These are phyloP conservation scores for Coemansia sp. DNA, from an alignment of 192 early-diverging fungal genomes.

Conservation along the genomic window DNA sequence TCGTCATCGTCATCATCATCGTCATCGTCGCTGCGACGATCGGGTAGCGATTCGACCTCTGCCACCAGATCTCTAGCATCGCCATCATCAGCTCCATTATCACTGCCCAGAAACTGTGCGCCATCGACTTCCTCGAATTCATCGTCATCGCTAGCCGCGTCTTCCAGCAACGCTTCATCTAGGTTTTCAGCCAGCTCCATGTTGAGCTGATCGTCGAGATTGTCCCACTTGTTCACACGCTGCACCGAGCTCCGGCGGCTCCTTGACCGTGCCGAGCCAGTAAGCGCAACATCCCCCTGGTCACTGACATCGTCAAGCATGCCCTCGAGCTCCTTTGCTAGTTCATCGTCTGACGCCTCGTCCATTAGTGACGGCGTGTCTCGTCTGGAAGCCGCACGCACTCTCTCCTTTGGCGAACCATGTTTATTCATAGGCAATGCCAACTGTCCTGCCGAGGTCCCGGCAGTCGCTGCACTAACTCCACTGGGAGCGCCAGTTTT, in stretches of 20 bases:
- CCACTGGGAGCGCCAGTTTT: slow-evolving; percentile 20
- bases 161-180: slow-evolving; percentile 31
- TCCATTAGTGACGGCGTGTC: slow-evolving; percentile 24
- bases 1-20: slow-evolving; percentile 42
- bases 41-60: slow-evolving; percentile 22
- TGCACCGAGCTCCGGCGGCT: slow-evolving; percentile 15
- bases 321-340: slow-evolving; percentile 53
- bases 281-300: slow-evolving; percentile 12
- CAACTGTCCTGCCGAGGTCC: slow-evolving; percentile 18
- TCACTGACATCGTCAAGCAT: slow-evolving; percentile 45
- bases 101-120: slow-evolving; percentile 24
- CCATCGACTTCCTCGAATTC: slow-evolving; percentile 51
- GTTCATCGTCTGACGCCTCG: slow-evolving; percentile 37
- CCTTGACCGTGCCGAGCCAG: not conserved
- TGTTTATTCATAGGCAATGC: slow-evolving; percentile 33
- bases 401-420: slow-evolving; percentile 10
- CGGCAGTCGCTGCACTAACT: slow-evolving; percentile 7
- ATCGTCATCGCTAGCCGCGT: slow-evolving; percentile 42
- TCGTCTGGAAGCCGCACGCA: not conserved
- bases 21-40: slow-evolving; percentile 16
- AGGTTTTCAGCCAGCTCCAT: slow-evolving; percentile 30
- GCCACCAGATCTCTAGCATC: not conserved
- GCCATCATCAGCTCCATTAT: not conserved
- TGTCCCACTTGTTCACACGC: slow-evolving; percentile 3
- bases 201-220: slow-evolving; percentile 32